Evolutionary conservation across 768 basidiomycete genomes (phyloP).

Genomic region (Amyloporia xantha): DNA sequence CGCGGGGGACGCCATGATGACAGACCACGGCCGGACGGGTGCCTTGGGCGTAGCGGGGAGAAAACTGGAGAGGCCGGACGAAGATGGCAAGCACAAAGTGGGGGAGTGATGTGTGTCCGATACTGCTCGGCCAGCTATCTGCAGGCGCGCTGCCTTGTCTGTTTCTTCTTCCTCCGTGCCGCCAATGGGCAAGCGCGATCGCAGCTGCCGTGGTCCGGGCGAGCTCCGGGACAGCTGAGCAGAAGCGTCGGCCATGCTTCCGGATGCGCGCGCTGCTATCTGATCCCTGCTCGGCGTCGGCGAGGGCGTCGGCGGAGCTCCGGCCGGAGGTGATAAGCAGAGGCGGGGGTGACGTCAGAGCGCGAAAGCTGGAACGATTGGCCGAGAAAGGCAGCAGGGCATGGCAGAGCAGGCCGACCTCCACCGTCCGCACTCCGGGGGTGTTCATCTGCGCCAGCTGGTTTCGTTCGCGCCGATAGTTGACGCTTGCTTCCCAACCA

Average conservation of each 20-base stretch:
- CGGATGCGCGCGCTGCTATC: background rate
- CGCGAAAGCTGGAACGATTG: background rate
- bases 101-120: conserved; percentile 13
- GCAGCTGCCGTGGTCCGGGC: no score
- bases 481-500: background rate
- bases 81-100: conserved; percentile 8
- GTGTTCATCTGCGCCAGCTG: no score
- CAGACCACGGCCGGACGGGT: no score
- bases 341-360: background rate
- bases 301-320: background rate
- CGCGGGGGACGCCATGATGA: no score
- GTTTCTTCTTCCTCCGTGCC: background rate
- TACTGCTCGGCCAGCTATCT: background rate
- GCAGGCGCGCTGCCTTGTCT: background rate
- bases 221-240: no score
- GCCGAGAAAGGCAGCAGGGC: background rate
- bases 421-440: no score
- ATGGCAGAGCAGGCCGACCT: no score
- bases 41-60: no score
- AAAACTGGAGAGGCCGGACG: conserved; percentile 2
- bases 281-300: background rate
- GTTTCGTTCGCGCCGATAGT: background rate
- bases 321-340: background rate
- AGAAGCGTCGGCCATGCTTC: background rate
- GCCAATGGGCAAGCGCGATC: no score